phyloP scores from a whole-genome alignment of 108 stramenopile genomes.

The Nitzschia sp. region DNA sequence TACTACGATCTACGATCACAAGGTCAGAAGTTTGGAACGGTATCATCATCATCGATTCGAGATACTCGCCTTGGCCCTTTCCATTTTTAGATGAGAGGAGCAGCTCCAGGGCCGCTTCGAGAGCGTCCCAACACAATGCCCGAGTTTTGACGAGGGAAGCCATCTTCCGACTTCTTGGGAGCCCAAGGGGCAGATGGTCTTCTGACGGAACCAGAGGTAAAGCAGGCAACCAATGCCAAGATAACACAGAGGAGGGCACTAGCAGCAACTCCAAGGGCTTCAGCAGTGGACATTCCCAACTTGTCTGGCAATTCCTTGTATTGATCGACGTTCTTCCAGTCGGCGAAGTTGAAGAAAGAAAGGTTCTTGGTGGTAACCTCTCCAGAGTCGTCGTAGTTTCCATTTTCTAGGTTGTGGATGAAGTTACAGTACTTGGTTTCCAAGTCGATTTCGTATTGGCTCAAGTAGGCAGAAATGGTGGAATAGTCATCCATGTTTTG shows the following conservation, averaged over 20 bases:
- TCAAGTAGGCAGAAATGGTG: constrained; percentile 27
- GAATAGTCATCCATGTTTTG: constrained; percentile 32
- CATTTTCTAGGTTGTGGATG: constrained; percentile 44
- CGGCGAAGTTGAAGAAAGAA: constrained; percentile 21
- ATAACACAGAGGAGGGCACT: constrained; percentile 30
- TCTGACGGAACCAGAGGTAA: constrained; percentile 19
- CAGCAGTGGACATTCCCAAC: constrained; percentile 25
- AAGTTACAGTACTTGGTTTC: constrained; percentile 42
- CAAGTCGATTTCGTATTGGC: constrained; percentile 25
- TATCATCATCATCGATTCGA: too few relatives aligned
- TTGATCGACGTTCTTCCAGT: constrained; percentile 35
- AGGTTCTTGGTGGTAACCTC: constrained; percentile 28
- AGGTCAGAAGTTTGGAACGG: too few relatives aligned
- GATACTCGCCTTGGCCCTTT: too few relatives aligned
- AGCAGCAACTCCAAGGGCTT: constrained; percentile 25
- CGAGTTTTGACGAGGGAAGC: constrained; percentile 43
- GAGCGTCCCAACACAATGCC: constrained; percentile 48
- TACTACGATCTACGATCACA: too few relatives aligned
- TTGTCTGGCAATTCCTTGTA: constrained; percentile 21
- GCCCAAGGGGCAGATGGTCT: constrained; percentile 31
- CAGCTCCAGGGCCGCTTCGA: constrained; percentile 24
- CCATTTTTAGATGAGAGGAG: constrained; percentile 33
- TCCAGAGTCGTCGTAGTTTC: constrained; percentile 48
- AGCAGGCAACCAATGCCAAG: constrained; percentile 18
- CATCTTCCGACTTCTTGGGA: constrained; percentile 9